phyloP scores from a whole-genome alignment of 192 early-diverging fungal species.

The Coemansia sp. region DNA sequence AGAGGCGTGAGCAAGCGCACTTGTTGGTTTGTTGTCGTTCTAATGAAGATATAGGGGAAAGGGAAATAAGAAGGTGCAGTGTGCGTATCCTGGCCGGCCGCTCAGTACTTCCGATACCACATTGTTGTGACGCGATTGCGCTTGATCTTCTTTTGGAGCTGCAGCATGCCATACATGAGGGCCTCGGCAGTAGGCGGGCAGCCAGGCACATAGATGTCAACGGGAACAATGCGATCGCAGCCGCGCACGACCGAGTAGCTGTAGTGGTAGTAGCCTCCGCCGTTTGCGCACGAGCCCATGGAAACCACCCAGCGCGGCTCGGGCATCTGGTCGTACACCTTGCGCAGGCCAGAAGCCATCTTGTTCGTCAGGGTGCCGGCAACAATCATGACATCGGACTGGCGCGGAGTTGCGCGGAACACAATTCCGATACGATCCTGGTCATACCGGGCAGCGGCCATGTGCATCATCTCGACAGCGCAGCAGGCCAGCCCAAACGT shows the following conservation, averaged over 20 bases:
- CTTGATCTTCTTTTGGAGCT: slow-evolving; percentile 98
- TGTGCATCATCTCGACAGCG: slow-evolving; percentile 99
- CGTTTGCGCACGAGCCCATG: slow-evolving; percentile 97
- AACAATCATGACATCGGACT: slow-evolving; percentile 99
- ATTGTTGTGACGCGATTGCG: slow-evolving; percentile 66
- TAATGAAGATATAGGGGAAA: no score
- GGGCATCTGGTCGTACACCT: slow-evolving; percentile 81
- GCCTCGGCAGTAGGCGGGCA: slow-evolving; percentile 97
- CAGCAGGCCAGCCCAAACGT: slow-evolving; percentile 92
- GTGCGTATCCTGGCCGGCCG: no score
- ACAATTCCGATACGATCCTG: slow-evolving; percentile 97
- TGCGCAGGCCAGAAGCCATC: slow-evolving; percentile 87
- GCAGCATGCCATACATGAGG: slow-evolving; percentile 92
- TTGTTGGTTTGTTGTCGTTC: no score
- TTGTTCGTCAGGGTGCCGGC: slow-evolving; percentile 98
- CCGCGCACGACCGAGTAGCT: slow-evolving; percentile 93
- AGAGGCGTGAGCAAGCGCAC: no score
- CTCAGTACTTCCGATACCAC: slow-evolving; percentile 72
- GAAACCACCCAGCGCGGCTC: slow-evolving; percentile 98
- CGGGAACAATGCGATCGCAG: slow-evolving; percentile 93
- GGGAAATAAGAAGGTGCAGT: no score
- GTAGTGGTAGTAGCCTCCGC: slow-evolving; percentile 99
- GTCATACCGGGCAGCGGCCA: slow-evolving; percentile 93
- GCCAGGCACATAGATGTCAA: slow-evolving; percentile 94
- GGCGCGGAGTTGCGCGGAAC: slow-evolving; percentile 93